Percentiles rank a stretch among this genome's conserved stretches.
These are phyloP conservation scores for Saturnispora dispora DNA, from an alignment of 805 yeast species.

Conservation along the genomic window DNA sequence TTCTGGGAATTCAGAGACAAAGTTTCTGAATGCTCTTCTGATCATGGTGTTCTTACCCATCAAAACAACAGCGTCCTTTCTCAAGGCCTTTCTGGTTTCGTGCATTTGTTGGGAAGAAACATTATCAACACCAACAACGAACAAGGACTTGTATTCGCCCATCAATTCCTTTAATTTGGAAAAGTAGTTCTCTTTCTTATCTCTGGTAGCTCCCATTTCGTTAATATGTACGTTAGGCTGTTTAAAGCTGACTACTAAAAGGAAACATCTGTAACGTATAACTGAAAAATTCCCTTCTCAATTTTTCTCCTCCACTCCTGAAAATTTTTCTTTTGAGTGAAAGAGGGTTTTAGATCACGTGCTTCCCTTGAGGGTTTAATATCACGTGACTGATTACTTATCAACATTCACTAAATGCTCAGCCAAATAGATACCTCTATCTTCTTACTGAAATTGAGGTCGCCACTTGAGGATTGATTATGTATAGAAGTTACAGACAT, in stretches of 20 bases:
- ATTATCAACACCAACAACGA: conserved; percentile 99
- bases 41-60: conserved; percentile 99
- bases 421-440: neutral
- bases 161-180: conserved; percentile 88
- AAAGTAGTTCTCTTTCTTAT: conserved; percentile 94
- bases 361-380: neutral
- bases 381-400: neutral
- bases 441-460: neutral
- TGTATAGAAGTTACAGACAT: neutral
- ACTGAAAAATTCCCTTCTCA: neutral
- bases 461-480: neutral
- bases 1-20: conserved; percentile 89
- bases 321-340: neutral
- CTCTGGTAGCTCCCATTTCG: conserved; percentile 99
- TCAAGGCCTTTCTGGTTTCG: conserved; percentile 94
- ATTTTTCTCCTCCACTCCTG: neutral
- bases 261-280: neutral
- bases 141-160: conserved; percentile 95
- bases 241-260: conserved; percentile 53
- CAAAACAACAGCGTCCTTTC: conserved; percentile 89
- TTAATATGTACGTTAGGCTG: conserved; percentile 71
- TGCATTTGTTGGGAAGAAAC: conserved; percentile 99
- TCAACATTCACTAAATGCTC: neutral
- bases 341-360: conserved; percentile 2
- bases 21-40: conserved; percentile 98